Base-by-base conservation (phyloP, 139 green algal species). In the Mychonastes homosphaera region DNA sequence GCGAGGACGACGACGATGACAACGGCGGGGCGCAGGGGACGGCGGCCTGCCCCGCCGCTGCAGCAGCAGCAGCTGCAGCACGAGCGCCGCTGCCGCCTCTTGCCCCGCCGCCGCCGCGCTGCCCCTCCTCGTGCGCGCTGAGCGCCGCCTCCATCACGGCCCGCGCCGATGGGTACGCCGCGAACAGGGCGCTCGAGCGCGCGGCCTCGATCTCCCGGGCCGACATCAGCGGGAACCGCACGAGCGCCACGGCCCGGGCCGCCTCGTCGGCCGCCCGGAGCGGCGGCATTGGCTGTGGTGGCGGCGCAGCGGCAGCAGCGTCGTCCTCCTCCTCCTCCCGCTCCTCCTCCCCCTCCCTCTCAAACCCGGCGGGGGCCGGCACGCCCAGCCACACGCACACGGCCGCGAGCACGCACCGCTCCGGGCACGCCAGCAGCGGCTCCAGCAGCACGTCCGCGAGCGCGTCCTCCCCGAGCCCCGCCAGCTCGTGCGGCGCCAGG, bases 151-250 rank as follows among this genome's bases (percentile, higher is more conserved):
- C n/a, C n/a, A n/a, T n/a, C n/a, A n/a, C n/a, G n/a, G n/a, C n/a
- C n/a, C n/a, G n/a, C n/a, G n/a, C n/a, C n/a, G n/a, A n/a, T n/a
- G n/a, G n/a, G n/a, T n/a, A n/a, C n/a, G n/a, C n/a, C n/a, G n/a
- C n/a, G n/a, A n/a, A n/a, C n/a, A n/a, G n/a, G n/a, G n/a, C n/a
- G n/a, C n/a, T n/a, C n/a, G n/a, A n/a, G n/a, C n/a, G n/a, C n/a
- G n/a, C n/a, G n/a, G 81, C 63, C 63, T 70, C 41, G 16, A 79
- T 54, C 45, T 85, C 70, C 3, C 39, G 41, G 6, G 65, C 50
- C 4, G 5, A 50, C 78, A 87, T 86, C 9, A 62, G 48, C 2
- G 21, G 38, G 39, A 67, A 67, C 10, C 56, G 51, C 28, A 73
- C 64, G 36, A 73, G 50, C 13, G 45, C 63, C 36, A 67, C 19